Base-by-base conservation (phyloP, 768 basidiomycete species). In the Candolleomyces aberdarensis region DNA sequence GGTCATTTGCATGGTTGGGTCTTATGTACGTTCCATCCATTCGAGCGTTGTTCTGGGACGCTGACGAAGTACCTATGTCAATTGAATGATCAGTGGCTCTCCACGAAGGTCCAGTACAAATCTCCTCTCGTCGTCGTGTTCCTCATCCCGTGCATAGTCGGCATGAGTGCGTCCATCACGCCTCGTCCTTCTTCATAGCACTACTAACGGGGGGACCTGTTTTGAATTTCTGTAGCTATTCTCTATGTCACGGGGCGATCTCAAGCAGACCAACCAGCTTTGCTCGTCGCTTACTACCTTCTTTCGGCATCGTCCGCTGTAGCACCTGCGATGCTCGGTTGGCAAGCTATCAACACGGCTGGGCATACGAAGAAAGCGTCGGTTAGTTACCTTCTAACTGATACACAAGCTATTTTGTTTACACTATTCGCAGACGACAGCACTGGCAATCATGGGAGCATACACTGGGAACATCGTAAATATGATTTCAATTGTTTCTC, bases 291-390 rank as follows among this genome's bases (percentile, higher is more conserved):
- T 0, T 76, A 74, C 61, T 74, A 76, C 52, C 58, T 71, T n/a
- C 57, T 73, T 3, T 63, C 72, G 9, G 47, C 65, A 10, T 63
- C 65, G 11, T 65, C 59, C 15, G 65, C 70, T 19, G 59, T 69
- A 19, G 59, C 59, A 1, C 72, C 75, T 0, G 65, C 65, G 13
- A 63, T 76, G 39, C 61, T 72, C 17, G 73, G 71, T 53, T 76
- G 74, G 74, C 71, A 74, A 51, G 68, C 72, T 15, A 68, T 74
- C 1, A 76, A 76, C 57, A 72, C 74, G 7, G 74, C 74, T 8
- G 74, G 74, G 1, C 74, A 71, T 52, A 71, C 71, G 3, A 72
- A 72, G 62, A 72, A 71, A 51, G 64, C 70, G 11, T 65, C 70
- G 1, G 71, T 68, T 57, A 41, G 67, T 57, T 26, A 26, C 22